Evolutionary conservation across 1,139 yeast species (phyloP).

Genomic region (Kodamaea fungicola): DNA sequence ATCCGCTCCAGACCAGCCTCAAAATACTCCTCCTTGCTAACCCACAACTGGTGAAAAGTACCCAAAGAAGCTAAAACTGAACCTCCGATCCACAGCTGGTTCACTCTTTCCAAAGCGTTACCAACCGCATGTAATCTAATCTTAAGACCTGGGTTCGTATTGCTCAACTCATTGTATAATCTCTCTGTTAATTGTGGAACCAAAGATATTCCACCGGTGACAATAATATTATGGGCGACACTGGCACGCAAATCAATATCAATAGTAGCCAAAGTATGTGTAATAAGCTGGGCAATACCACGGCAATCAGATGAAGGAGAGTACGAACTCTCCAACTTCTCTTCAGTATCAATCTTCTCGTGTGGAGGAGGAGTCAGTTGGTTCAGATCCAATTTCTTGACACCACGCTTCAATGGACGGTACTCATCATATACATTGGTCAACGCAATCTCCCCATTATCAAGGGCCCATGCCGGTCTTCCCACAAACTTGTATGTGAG

Average conservation of each 20-base stretch:
- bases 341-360: conserved; percentile 18
- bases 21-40: conserved; percentile 82
- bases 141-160: conserved; percentile 84
- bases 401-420: conserved; percentile 62
- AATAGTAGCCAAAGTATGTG: conserved; percentile 62
- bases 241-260: conserved; percentile 92
- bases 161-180: conserved; percentile 67
- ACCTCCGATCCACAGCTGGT: conserved; percentile 95
- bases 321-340: conserved; percentile 7
- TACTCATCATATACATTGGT: conserved; percentile 54
- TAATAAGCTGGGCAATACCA: conserved; percentile 69
- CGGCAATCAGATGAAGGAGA: conserved; percentile 11
- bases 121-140: conserved; percentile 88
- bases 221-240: conserved; percentile 84
- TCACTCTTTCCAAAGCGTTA: conserved; percentile 74
- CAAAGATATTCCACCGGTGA: conserved; percentile 86
- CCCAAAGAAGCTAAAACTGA: conserved; percentile 89
- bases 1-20: conserved; percentile 88
- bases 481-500: conserved; percentile 34
- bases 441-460: conserved; percentile 35
- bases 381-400: conserved; percentile 41
- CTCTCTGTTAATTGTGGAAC: conserved; percentile 88
- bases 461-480: conserved; percentile 28
- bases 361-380: conserved; percentile 40
- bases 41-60: conserved; percentile 97